Base-by-base conservation (phyloP, 352 stramenopile genomes). In the Aphanomyces euteiches region DNA sequence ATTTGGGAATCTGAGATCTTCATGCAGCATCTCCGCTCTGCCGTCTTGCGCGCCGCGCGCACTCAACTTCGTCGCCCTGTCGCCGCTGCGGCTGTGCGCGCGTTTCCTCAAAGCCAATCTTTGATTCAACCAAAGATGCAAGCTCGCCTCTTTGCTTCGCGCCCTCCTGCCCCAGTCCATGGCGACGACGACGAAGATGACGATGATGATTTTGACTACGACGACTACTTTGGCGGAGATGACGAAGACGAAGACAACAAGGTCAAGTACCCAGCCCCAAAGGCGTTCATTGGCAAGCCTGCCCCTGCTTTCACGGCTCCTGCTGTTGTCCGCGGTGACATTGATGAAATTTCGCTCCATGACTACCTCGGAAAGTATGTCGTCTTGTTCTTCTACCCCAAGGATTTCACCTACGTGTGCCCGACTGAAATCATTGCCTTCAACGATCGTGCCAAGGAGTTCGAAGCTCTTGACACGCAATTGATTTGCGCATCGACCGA, bases 341-440 rank as follows among this genome's bases (percentile, higher is more conserved):
- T 97, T 75, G 82, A 80, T 34, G 75, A 92, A 45, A 69, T 97
- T 19, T 89, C 80, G 56, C 82, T 95, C 17, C 82, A 90, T 45
- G 77, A 90, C 69, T 97, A 89, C 81, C 78, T 80, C 47, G 90
- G 90, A 59, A 89, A 96, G 79, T 97, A 94, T 77, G 81, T 94
- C 21, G 88, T 96, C 72, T 72, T 97, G 38, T 93, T 97, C 75
- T 97, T 97, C 74, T 97, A 97, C 79, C 90, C 90, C 3, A 96
- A 96, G 81, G 90, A 95, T 72, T 95, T 95, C 63, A 93, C 87
- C 67, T 93, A 92, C 74, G 90, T 96, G 69, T 96, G 90, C 67
- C 90, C 90, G 54, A 96, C 90, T 12, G 90, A 96, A 77, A 96
- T 96, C 75, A 95, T 96, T 69, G 88, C 90, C 34, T 96, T 96